Base-by-base conservation (phyloP, 1,284 basidiomycete genomes). In the Austroboletus niveus region DNA sequence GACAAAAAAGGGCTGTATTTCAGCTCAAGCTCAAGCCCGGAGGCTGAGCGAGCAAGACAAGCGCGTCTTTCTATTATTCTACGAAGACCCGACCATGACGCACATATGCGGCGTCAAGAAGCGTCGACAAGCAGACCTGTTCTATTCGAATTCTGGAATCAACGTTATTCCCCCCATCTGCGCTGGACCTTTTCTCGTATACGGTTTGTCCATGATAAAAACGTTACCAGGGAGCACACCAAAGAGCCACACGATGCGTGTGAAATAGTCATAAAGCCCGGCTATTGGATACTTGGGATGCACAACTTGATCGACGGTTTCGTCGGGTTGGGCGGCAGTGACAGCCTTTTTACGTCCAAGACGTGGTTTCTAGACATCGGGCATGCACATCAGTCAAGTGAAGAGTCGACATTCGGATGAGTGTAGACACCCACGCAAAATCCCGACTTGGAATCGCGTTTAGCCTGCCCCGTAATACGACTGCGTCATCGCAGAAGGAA, bases 241-340 rank as follows among this genome's bases (percentile, higher is more conserved):
- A 17, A 52, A 45, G 42, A 20, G 22, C 34, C 8, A 24, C 22
- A 46, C 51, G 60, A 60, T 57, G 51, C 41, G 51, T 55, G 58
- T 62, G 58, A 48, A 50, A 62, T 60, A 60, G 60, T 60, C 58
- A 60, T 41, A 47, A 11, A 45, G 60, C 45, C 60, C 58, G 60
- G 58, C 60, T 60, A 62, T 49, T 24, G 29, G 12, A n/a, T 24
- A 53, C 36, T 50, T 60, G 39, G 50, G 55, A 55, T 57, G 58
- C 60, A 45, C 55, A 32, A 10, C 15, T 32, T 32, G 35, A 34
- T 40, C 17, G 14, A 42, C 41, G 53, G 57, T 50, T 51, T 51
- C 20, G 39, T 32, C 31, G 31, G 43, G 20, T 11, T 39, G 54
- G 60, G 60, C 60, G 54, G 59, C 57, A 59, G 56, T 20, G 1